Evolutionary conservation across 2,329 filamentous ascomycete species (phyloP).

Genomic region (Cephalotrichum gorgonifer): DNA sequence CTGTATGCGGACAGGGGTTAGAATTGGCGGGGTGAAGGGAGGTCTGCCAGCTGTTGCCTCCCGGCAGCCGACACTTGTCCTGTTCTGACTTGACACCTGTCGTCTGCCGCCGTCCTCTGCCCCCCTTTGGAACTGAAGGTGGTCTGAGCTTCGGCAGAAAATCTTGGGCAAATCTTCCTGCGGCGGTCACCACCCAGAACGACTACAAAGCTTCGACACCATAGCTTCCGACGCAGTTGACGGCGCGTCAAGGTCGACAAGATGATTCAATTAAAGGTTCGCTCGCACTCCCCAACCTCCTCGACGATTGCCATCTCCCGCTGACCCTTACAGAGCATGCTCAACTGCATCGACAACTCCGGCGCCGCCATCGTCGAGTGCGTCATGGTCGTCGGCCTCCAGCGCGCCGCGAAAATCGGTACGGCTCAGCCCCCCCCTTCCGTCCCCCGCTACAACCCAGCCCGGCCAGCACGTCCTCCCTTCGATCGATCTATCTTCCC

Average conservation of each 20-base stretch:
- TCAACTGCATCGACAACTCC: constrained; percentile 99
- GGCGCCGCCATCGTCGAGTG: constrained; percentile 96
- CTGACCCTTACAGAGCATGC: constrained; percentile 58
- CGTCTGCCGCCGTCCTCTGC: background rate
- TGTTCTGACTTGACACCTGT: background rate
- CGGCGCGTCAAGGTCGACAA: constrained; percentile 22
- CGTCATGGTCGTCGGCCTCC: constrained; percentile 84
- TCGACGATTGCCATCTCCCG: constrained; percentile 9
- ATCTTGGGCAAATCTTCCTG: background rate
- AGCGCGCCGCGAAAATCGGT: constrained; percentile 83
- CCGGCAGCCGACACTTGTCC: background rate
- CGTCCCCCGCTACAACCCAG: background rate
- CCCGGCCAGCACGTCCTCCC: no score
- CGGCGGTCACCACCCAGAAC: background rate
- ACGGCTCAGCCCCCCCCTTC: constrained; percentile 12
- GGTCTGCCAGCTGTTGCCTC: background rate
- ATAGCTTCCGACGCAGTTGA: background rate
- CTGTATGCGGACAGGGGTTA: background rate
- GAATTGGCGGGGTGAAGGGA: no score
- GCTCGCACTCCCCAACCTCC: background rate
- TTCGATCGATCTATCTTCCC: no score
- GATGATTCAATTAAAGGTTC: constrained; percentile 89
- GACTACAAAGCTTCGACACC: background rate
- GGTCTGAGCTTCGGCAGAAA: background rate
- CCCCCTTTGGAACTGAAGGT: background rate